Evolutionary conservation across 2,329 filamentous ascomycete species (phyloP).

Genomic region (Dactylellina cionopaga): DNA sequence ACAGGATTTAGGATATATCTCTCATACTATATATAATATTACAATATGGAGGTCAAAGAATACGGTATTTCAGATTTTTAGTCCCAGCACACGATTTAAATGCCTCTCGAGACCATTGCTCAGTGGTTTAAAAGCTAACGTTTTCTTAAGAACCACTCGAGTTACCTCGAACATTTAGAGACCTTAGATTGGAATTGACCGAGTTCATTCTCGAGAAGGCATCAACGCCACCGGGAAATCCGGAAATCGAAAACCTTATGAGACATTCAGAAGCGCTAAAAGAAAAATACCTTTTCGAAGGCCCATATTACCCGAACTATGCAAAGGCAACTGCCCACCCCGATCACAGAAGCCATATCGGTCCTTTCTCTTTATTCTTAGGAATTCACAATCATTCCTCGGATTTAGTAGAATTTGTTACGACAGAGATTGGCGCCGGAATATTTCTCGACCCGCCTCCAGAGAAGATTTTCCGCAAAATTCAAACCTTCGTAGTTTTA

Average conservation of each 20-base stretch:
- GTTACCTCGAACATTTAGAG: constrained; percentile 6
- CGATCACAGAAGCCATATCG: not conserved
- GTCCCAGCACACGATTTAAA: too few species aligned
- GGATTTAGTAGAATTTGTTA: not conserved
- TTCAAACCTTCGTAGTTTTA: not conserved
- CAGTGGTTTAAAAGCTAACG: too few species aligned
- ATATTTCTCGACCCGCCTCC: not conserved
- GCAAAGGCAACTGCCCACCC: not conserved
- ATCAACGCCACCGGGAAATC: not conserved
- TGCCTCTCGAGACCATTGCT: too few species aligned
- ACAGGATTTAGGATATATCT: too few species aligned
- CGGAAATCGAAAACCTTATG: not conserved
- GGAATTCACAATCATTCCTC: not conserved
- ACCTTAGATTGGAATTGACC: not conserved
- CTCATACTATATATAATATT: too few species aligned
- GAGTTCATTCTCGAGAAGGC: not conserved
- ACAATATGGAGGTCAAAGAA: too few species aligned
- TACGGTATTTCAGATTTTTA: too few species aligned
- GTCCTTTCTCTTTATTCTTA: not conserved
- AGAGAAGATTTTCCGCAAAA: not conserved
- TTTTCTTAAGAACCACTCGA: too few species aligned
- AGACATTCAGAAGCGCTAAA: not conserved
- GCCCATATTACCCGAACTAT: constrained; percentile 10
- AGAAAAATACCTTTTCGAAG: constrained; percentile 14
- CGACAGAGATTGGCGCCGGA: not conserved